phyloP scores from a whole-genome alignment of 2,329 filamentous ascomycete genomes.

The Calonectria leucothoes region DNA sequence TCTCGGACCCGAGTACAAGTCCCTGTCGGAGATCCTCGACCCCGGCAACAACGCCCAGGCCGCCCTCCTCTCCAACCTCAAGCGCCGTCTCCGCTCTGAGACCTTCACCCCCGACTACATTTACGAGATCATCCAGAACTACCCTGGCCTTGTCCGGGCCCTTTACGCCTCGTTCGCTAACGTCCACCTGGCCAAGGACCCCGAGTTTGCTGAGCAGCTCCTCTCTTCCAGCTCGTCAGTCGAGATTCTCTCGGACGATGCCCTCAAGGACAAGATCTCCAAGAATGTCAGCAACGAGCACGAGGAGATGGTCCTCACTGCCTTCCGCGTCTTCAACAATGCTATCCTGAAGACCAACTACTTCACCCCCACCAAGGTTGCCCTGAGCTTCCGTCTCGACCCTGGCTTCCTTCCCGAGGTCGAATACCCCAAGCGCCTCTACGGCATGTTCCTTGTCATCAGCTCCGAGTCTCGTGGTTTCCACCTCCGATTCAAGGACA shows the following conservation, averaged over 20 bases:
- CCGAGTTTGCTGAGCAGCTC: slow-evolving; percentile 61
- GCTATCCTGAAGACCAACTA: slow-evolving; percentile 98
- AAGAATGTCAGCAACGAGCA: slow-evolving; percentile 91
- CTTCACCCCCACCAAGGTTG: slow-evolving; percentile 96
- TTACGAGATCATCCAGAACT: slow-evolving; percentile 92
- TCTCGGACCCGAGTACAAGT: slow-evolving; percentile 90
- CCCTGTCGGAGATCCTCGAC: slow-evolving; percentile 84
- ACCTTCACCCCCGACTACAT: slow-evolving; percentile 99
- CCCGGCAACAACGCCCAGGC: slow-evolving; percentile 84
- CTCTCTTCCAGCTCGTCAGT: slow-evolving; percentile 67
- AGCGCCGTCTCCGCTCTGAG: slow-evolving; percentile 93
- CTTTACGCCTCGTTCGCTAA: slow-evolving; percentile 93
- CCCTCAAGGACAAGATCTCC: slow-evolving; percentile 81
- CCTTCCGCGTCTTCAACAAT: slow-evolving; percentile 95
- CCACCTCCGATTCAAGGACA: slow-evolving; percentile 96
- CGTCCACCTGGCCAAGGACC: slow-evolving; percentile 74
- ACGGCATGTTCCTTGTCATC: slow-evolving; percentile 99
- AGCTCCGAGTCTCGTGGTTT: slow-evolving; percentile 97
- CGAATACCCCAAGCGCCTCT: slow-evolving; percentile 93
- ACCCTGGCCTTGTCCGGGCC: slow-evolving; percentile 86
- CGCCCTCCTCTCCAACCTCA: slow-evolving; percentile 91
- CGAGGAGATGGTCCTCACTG: slow-evolving; percentile 97
- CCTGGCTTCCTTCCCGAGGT: slow-evolving; percentile 88
- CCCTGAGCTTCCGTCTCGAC: slow-evolving; percentile 94
- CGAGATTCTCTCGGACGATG: slow-evolving; percentile 79